phyloP scores from a whole-genome alignment of 805 yeast species.

The Candida nonsorbophila region DNA sequence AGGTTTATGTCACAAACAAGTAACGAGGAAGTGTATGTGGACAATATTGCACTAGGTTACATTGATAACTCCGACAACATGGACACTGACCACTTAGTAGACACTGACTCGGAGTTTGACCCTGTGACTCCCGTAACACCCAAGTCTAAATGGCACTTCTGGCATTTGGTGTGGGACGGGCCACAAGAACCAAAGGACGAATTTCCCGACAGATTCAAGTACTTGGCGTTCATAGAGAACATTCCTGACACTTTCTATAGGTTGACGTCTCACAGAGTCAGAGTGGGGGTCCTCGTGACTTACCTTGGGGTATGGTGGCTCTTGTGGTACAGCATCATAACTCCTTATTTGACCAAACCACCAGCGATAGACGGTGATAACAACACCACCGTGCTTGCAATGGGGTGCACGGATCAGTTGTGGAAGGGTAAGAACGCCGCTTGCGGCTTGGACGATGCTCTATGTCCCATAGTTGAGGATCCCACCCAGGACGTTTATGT shows the following conservation, averaged over 20 bases:
- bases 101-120: no score
- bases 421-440: constrained; percentile 75
- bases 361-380: constrained; percentile 22
- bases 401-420: constrained; percentile 47
- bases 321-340: constrained; percentile 28
- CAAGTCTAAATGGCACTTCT: constrained; percentile 13
- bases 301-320: constrained; percentile 47
- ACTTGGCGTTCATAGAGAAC: no score
- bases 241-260: constrained; percentile 35
- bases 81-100: no score
- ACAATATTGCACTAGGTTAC: no score
- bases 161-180: constrained; percentile 48
- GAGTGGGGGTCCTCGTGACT: constrained; percentile 22
- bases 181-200: constrained; percentile 44
- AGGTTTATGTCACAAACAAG: no score
- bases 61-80: no score
- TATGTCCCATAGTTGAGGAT: constrained; percentile 44
- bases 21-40: no score
- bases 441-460: constrained; percentile 70
- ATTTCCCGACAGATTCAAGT: constrained; percentile 6
- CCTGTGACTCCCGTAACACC: constrained; percentile 1
- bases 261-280: constrained; percentile 17
- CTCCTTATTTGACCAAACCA: constrained; percentile 42
- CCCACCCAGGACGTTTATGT: constrained; percentile 46
- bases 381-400: constrained; percentile 15